These are phyloP conservation scores for Litsea cubeba DNA, from an alignment of 164 flowering plant genomes.

Conservation along the genomic window DNA sequence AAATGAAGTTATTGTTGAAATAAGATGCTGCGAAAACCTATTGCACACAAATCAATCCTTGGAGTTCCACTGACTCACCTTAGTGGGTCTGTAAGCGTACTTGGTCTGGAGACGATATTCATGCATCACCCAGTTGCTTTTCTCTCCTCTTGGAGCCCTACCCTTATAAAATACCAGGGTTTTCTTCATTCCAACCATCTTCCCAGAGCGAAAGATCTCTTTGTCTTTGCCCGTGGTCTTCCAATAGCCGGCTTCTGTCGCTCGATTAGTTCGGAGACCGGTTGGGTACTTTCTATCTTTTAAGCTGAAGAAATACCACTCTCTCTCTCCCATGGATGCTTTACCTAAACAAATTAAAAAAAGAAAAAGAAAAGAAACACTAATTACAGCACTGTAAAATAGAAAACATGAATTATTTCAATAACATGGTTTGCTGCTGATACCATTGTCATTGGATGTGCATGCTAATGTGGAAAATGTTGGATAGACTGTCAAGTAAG, in stretches of 20 bases:
- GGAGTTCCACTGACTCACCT: constrained; percentile 33
- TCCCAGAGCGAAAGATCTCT: constrained; percentile 58
- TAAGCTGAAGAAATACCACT: constrained; percentile 84
- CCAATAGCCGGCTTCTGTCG: constrained; percentile 89
- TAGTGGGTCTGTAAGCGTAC: constrained; percentile 39
- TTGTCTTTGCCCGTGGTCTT: constrained; percentile 92
- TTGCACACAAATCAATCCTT: background rate
- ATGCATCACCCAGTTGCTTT: constrained; percentile 94
- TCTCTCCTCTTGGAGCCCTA: constrained; percentile 88
- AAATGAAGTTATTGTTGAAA: background rate
- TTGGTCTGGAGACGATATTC: constrained; percentile 70
- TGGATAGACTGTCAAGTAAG: background rate
- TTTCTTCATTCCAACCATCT: constrained; percentile 75
- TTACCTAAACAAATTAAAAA: constrained; percentile 33
- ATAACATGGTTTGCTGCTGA: background rate
- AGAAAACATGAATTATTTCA: background rate
- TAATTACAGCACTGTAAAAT: background rate
- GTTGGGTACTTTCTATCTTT: constrained; percentile 87
- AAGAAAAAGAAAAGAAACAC: background rate
- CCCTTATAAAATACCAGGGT: constrained; percentile 86
- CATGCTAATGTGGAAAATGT: background rate
- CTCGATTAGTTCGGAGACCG: constrained; percentile 80
- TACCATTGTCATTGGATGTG: background rate
- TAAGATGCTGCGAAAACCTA: background rate
- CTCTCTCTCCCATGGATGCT: constrained; percentile 87